A percentile compares a stretch with the other conserved stretches of the same genome.
Conservation (phyloP, 192 early-diverging fungal species). For the Coemansia sp. region DNA sequence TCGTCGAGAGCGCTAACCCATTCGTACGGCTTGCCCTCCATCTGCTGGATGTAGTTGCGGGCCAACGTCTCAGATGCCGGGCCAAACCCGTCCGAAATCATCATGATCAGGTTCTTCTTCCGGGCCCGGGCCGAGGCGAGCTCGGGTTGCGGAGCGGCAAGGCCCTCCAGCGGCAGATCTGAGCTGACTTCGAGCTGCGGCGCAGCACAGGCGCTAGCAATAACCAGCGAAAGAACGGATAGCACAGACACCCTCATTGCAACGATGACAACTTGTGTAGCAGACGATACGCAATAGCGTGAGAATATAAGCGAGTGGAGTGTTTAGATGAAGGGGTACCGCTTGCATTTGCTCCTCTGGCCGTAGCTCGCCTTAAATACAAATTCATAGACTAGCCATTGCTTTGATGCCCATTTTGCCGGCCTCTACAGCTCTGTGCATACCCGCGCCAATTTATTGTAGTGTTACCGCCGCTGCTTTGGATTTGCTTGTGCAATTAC, state of each 20-base stretch:
- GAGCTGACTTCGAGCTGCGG: background rate
- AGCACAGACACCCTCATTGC: constrained; percentile 5
- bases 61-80: constrained; percentile 63
- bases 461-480: background rate
- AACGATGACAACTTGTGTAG: background rate
- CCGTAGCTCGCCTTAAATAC: background rate
- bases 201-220: constrained; percentile 2
- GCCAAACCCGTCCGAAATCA: constrained; percentile 68
- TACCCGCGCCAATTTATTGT: background rate
- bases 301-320: background rate
- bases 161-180: background rate
- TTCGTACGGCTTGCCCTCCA: background rate
- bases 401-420: background rate
- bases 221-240: background rate
- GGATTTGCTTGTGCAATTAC: background rate
- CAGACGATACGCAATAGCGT: no score
- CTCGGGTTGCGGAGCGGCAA: background rate
- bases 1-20: constrained; percentile 54
- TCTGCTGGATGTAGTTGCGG: constrained; percentile 41
- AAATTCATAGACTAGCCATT: background rate
- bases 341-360: background rate
- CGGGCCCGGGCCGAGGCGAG: background rate
- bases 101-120: constrained; percentile 60
- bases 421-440: background rate
- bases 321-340: background rate